Conservation (phyloP, 2,329 filamentous ascomycete genomes). For the Nothomitra cinnamomea region DNA sequence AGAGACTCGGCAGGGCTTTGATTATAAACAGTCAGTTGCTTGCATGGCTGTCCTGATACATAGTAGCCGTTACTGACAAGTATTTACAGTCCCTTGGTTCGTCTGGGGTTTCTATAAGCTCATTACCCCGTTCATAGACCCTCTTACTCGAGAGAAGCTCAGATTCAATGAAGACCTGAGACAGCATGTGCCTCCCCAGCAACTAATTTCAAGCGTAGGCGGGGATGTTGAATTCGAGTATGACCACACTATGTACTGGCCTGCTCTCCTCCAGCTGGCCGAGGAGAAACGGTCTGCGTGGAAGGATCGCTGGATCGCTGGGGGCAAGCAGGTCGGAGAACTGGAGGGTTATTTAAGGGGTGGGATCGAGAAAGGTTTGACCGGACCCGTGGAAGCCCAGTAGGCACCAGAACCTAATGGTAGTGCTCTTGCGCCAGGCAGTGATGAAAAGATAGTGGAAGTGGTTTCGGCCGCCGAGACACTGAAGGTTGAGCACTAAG, state of each 20-base stretch:
- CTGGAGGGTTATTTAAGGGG: conserved; percentile 77
- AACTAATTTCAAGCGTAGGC: conserved; percentile 64
- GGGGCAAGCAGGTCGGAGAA: conserved; percentile 70
- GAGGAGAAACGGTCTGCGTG: conserved; percentile 45
- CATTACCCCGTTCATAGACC: conserved; percentile 92
- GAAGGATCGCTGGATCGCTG: conserved; percentile 56
- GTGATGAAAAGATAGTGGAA: neutral
- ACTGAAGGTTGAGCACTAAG: neutral
- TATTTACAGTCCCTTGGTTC: conserved; percentile 59
- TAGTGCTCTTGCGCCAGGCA: neutral
- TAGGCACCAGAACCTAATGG: neutral
- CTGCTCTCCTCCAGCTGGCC: conserved; percentile 57
- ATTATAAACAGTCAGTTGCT: conserved; percentile 60
- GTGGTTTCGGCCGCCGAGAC: neutral
- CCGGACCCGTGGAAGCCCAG: neutral
- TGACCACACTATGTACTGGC: conserved; percentile 80
- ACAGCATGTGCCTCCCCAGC: conserved; percentile 61
- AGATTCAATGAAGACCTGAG: conserved; percentile 92
- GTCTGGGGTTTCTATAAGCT: conserved; percentile 92
- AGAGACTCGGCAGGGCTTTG: conserved; percentile 73
- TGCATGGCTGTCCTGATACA: neutral
- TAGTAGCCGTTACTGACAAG: conserved; percentile 5
- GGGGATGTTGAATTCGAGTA: conserved; percentile 83
- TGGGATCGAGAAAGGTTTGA: conserved; percentile 26
- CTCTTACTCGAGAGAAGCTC: conserved; percentile 81